These are phyloP conservation scores for Globisporangium irregulare DNA, from an alignment of 352 stramenopile species.

Conservation along the genomic window DNA sequence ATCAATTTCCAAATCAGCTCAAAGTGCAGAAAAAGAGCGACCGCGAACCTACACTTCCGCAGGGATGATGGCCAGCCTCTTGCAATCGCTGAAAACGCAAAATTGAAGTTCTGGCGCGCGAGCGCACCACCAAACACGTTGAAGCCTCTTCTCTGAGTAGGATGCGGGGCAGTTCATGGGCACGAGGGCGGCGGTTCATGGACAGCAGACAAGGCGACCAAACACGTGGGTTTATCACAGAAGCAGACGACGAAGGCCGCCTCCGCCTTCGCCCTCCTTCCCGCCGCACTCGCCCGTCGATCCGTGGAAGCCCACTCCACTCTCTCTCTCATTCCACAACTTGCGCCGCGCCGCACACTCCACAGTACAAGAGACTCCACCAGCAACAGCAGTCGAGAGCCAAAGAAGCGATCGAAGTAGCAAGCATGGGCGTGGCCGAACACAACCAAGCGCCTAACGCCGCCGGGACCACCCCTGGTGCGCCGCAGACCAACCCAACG, in stretches of 20 bases:
- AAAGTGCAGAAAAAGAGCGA: neutral
- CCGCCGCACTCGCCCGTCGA: neutral
- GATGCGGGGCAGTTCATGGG: neutral
- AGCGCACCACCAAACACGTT: neutral
- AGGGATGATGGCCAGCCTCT: neutral
- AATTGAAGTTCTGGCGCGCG: neutral
- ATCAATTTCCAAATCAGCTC: neutral
- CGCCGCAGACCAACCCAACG: constrained; percentile 20
- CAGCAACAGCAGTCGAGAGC: neutral
- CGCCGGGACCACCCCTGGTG: constrained; percentile 7
- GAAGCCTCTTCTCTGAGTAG: neutral
- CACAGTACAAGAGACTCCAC: neutral
- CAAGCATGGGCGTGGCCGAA: constrained; percentile 23
- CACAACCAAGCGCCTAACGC: neutral
- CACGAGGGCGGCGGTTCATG: neutral
- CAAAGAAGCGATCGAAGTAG: neutral
- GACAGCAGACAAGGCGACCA: neutral
- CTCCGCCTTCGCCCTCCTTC: too few relatives aligned
- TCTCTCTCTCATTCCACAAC: neutral
- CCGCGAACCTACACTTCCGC: neutral
- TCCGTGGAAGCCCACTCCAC: neutral
- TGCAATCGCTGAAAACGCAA: neutral
- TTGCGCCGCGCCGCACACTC: neutral
- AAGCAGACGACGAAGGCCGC: neutral
- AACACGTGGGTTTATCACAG: neutral